Conservation (phyloP, 163 green algal species). For the Chloroidium sp. region DNA sequence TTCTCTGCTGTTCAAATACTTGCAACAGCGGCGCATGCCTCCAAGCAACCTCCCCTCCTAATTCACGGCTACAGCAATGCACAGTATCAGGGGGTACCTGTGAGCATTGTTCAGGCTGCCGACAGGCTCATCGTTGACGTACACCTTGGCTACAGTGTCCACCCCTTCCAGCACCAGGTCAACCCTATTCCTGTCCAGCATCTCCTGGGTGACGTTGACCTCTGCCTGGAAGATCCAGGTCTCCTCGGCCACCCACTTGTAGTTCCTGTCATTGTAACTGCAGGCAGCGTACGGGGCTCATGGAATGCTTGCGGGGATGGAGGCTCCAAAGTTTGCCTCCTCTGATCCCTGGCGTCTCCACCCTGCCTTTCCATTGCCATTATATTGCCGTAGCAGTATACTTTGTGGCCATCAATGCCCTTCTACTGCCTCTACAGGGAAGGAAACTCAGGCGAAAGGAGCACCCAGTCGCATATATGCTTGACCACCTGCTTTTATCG, state of each 20-base stretch:
- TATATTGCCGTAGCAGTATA: too few relatives aligned
- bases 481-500: too few relatives aligned
- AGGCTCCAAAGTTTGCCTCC: background rate
- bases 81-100: slow-evolving; percentile 21
- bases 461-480: too few relatives aligned
- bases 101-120: slow-evolving; percentile 40
- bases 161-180: slow-evolving; percentile 46
- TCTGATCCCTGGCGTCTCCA: background rate
- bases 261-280: slow-evolving; percentile 58
- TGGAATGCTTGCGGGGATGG: background rate
- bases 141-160: slow-evolving; percentile 50
- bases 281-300: background rate
- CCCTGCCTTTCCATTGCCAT: background rate
- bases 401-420: background rate
- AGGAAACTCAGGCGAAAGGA: too few relatives aligned
- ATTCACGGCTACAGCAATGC: background rate
- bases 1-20: too few relatives aligned
- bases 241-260: slow-evolving; percentile 52
- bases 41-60: background rate
- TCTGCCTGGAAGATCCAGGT: slow-evolving; percentile 49
- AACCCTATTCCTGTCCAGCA: slow-evolving; percentile 6
- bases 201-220: slow-evolving; percentile 15
- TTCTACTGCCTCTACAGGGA: background rate
- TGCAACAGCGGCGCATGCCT: background rate
- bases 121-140: slow-evolving; percentile 37